Base-by-base conservation (phyloP, 805 yeast species). In the Saturnispora diversa region DNA sequence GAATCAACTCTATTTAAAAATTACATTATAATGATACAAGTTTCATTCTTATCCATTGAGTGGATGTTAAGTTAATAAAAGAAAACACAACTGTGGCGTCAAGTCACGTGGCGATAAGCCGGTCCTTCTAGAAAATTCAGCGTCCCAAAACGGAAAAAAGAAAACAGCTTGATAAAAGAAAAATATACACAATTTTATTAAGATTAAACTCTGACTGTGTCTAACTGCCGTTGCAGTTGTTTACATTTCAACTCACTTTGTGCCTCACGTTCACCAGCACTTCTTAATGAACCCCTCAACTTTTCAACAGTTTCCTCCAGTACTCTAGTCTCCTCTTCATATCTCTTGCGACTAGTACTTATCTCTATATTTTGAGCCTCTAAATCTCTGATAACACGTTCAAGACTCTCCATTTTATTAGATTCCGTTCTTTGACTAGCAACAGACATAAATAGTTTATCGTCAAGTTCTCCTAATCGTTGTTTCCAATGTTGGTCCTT, bases 271-370 rank as follows among this genome's bases (percentile, higher is more conserved):
- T 60, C 59, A 42, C 67, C 74, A 49, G 74, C 53, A 20, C 58
- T 53, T 16, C 54, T 60, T n/a, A 73, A 52, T n/a, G 61, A 67
- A 34, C 57, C 66, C 49, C 59, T 70, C 61, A 68, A 64, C 54
- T 62, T 70, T 11, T 56, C 45, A 24, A 78, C 65, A 43, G 73
- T 72, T 33, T 68, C 65, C 45, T 75, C 80, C 44, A 71, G 69
- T 39, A 69, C 69, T 45, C 70, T 64, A 51, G 75, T 76, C 48
- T 80, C 87, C 37, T 72, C 77, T 44, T 73, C 73, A 43, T 77
- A 76, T 39, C 69, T 61, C 38, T 68, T 66, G 27, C 74, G 65
- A 19, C 75, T 68, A 33, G 64, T 65, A 3, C 64, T 52, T 48
- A 80, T 80, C 46, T 66, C 72, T 22, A 69, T 74, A 39, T 69